Base-by-base conservation (phyloP, 2,329 filamentous ascomycete species). In the Colletotrichum chlorophyti region DNA sequence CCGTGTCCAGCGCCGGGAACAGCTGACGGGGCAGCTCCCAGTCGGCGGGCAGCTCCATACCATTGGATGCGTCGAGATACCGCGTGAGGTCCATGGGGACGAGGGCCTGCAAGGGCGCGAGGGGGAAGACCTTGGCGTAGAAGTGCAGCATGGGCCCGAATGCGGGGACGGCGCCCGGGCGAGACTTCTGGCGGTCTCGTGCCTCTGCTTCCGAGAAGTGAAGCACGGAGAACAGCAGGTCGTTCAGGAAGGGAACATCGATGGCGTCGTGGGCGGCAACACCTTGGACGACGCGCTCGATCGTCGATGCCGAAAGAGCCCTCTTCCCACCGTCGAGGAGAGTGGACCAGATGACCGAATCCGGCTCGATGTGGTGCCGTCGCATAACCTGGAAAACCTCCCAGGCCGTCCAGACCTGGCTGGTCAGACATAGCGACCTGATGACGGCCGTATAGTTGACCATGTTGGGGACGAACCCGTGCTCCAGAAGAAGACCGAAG, bases 261-360 rank as follows among this genome's bases (percentile, higher is more conserved):
- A 88, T 77, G 40, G 89, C 79, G 27, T 77, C 75, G 38, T 79
- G 35, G 34, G 53, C 34, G 32, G 35, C 41, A 19, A 72, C 74
- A 1, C 76, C 65, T 10, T 74, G 75, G 24, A 75, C 61, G 1
- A 72, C 67, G 27, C 65, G 65, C 14, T 61, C 53, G n/a, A 92
- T 77, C 23, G 80, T 79, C 3, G 77, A 70, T 5, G 80, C 75
- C 60, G 91, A 80, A 21, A 78, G 72, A 17, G 78, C 77, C 4
- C 70, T 68, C 64, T 91, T 91, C 48, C 90, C 89, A 27, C 89
- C 88, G 58, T 88, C 83, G 37, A 96, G 81, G 29, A 97, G 76
- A 24, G 86, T 86, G 1, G 86, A 79, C 68, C 88, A 91, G 0
- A 91, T 88, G 63, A 85, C 82, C 0, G 74, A 74, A 69, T 96